Percentiles rank a stretch among this genome's conserved stretches.
phyloP scores from a whole-genome alignment of 1,284 basidiomycete species.

The Vanrija humicola region DNA sequence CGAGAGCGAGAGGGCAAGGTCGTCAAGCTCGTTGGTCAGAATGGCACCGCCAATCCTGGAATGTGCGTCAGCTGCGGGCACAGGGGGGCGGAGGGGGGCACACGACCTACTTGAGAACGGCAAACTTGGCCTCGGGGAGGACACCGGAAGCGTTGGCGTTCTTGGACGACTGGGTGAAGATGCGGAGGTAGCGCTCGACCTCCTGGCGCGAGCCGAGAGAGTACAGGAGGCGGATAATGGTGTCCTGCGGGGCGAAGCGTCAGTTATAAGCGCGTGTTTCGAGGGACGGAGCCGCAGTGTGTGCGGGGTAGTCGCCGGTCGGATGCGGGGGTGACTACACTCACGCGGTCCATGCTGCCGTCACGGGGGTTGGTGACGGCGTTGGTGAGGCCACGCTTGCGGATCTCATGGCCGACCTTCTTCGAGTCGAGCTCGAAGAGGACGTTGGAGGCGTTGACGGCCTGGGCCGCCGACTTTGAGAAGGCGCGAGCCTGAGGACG shows the following conservation, averaged over 20 bases:
- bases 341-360: slow-evolving; percentile 48
- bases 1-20: slow-evolving; percentile 84
- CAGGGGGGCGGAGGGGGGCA: not conserved
- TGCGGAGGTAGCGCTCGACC: slow-evolving; percentile 91
- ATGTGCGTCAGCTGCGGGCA: not conserved
- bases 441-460: slow-evolving; percentile 29
- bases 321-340: slow-evolving; percentile 7
- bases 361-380: slow-evolving; percentile 29
- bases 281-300: not conserved
- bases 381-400: slow-evolving; percentile 41
- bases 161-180: slow-evolving; percentile 85
- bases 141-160: slow-evolving; percentile 55
- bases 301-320: not conserved
- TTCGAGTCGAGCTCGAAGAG: slow-evolving; percentile 44
- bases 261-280: not conserved
- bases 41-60: slow-evolving; percentile 81
- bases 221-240: slow-evolving; percentile 87
- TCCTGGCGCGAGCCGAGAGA: slow-evolving; percentile 92
- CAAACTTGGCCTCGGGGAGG: slow-evolving; percentile 69
- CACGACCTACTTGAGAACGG: slow-evolving; percentile 68
- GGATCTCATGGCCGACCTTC: slow-evolving; percentile 45
- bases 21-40: slow-evolving; percentile 75
- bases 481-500: slow-evolving; percentile 14
- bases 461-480: slow-evolving; percentile 28
- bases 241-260: slow-evolving; percentile 59